A percentile compares a stretch with the other conserved stretches of the same genome.
phyloP scores from a whole-genome alignment of 768 basidiomycete species.

The Termitomyces sp. region DNA sequence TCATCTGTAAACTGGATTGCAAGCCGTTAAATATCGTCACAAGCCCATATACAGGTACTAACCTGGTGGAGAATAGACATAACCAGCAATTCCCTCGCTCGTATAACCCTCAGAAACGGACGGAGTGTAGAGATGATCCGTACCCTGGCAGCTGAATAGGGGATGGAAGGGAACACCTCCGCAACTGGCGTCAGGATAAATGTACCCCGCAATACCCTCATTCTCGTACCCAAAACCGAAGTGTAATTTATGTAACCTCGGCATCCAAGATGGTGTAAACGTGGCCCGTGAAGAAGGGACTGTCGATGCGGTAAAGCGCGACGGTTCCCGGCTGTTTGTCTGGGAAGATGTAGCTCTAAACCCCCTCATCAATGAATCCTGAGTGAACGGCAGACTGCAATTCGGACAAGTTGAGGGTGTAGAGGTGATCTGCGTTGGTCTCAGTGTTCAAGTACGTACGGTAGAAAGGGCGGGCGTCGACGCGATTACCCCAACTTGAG shows the following conservation, averaged over 20 bases:
- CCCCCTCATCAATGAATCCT: conserved; percentile 16
- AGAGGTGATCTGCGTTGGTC: conserved; percentile 11
- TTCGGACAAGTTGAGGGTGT: conserved; percentile 8
- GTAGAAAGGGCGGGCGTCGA: conserved; percentile 3
- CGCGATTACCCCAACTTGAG: no score
- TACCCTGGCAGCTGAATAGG: neutral
- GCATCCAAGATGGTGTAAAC: conserved; percentile 22
- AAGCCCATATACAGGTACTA: no score
- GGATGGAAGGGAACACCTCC: neutral
- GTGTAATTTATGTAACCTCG: conserved; percentile 2
- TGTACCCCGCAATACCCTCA: conserved; percentile 11
- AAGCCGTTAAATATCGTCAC: no score
- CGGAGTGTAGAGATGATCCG: conserved; percentile 23
- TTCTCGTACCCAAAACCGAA: neutral
- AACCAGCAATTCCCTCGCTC: conserved; percentile 7
- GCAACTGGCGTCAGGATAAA: neutral
- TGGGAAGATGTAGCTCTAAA: conserved; percentile 15
- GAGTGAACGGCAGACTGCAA: neutral
- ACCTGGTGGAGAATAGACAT: neutral
- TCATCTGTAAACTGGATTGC: no score
- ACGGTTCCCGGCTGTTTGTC: conserved; percentile 11
- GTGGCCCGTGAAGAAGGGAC: conserved; percentile 13
- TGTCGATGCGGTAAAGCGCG: conserved; percentile 23
- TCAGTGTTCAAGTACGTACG: conserved; percentile 4
- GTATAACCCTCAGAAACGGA: conserved; percentile 3